Percentiles rank a stretch among this genome's conserved stretches.
These are phyloP conservation scores for Scleroderma citrinum DNA, from an alignment of 768 basidiomycete genomes.

Conservation along the genomic window DNA sequence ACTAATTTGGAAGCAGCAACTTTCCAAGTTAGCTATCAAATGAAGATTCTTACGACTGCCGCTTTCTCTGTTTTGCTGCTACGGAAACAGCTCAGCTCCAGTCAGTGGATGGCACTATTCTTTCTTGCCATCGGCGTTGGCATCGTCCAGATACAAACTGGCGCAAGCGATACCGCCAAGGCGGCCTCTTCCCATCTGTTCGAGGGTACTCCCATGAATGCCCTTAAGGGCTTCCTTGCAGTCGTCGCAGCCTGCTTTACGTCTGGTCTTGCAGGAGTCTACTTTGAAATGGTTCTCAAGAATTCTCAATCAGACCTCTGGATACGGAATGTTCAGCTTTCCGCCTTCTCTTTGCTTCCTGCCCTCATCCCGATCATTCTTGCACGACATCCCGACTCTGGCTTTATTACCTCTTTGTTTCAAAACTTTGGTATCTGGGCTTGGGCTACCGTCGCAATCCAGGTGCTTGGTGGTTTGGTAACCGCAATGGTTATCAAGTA, in stretches of 20 bases:
- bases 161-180: conserved; percentile 18
- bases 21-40: conserved; percentile 95
- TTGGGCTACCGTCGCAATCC: conserved; percentile 82
- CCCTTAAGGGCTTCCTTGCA: conserved; percentile 81
- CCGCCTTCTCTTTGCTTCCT: conserved; percentile 88
- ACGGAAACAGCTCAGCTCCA: conserved; percentile 62
- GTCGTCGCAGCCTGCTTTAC: conserved; percentile 91
- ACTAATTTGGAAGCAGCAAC: conserved; percentile 93
- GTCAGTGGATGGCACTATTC: conserved; percentile 81
- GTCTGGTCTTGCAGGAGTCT: conserved; percentile 93
- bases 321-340: conserved; percentile 95
- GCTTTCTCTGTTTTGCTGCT: conserved; percentile 81
- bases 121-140: conserved; percentile 86
- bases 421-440: conserved; percentile 87
- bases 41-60: conserved; percentile 95
- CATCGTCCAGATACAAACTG: conserved; percentile 78
- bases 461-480: conserved; percentile 87
- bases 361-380: conserved; percentile 76
- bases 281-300: conserved; percentile 97
- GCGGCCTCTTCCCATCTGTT: conserved; percentile 25
- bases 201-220: conserved; percentile 60
- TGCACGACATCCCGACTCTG: conserved; percentile 34
- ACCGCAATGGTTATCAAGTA: conserved; percentile 95
- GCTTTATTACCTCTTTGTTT: conserved; percentile 55
- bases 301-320: conserved; percentile 85